phyloP scores from a whole-genome alignment of 441 rosid genomes.

The Erodium trifolium region DNA sequence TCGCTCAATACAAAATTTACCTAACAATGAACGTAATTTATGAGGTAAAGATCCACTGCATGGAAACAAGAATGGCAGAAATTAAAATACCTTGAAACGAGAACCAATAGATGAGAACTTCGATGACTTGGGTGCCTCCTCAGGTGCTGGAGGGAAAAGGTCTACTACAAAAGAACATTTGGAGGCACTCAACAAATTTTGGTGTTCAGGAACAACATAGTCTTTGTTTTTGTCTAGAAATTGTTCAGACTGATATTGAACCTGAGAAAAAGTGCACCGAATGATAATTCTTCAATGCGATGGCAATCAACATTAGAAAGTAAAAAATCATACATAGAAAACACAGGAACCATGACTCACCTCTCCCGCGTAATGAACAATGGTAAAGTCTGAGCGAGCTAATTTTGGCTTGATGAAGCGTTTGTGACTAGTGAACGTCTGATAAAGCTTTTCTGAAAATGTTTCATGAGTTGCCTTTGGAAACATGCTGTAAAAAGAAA shows the following conservation, averaged over 20 bases:
- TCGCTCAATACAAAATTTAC: conserved; percentile 9
- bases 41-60: conserved; percentile 14
- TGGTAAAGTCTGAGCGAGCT: conserved; percentile 85
- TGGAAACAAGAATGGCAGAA: conserved; percentile 15
- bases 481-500: conserved; percentile 64
- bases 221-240: conserved; percentile 99
- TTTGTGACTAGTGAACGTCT: conserved; percentile 81
- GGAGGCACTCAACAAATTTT: conserved; percentile 72
- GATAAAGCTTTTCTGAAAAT: conserved; percentile 86
- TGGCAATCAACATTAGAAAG: conserved; percentile 6
- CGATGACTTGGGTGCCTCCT: conserved; percentile 79
- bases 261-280: conserved; percentile 45
- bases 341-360: conserved; percentile 31
- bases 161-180: conserved; percentile 79
- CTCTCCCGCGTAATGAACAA: conserved; percentile 97
- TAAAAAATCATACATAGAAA: conserved; percentile 7
- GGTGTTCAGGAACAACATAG: conserved; percentile 92
- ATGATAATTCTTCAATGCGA: conserved; percentile 17
- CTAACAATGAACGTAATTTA: conserved; percentile 1
- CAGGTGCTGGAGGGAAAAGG: conserved; percentile 77
- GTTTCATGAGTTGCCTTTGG: conserved; percentile 99
- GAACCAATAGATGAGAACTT: conserved; percentile 95
- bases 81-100: conserved; percentile 70
- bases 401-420: conserved; percentile 90
- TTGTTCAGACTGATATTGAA: conserved; percentile 80